These are phyloP conservation scores for Penicillium sclerotiorum DNA, from an alignment of 2,329 filamentous ascomycete genomes.

Conservation along the genomic window DNA sequence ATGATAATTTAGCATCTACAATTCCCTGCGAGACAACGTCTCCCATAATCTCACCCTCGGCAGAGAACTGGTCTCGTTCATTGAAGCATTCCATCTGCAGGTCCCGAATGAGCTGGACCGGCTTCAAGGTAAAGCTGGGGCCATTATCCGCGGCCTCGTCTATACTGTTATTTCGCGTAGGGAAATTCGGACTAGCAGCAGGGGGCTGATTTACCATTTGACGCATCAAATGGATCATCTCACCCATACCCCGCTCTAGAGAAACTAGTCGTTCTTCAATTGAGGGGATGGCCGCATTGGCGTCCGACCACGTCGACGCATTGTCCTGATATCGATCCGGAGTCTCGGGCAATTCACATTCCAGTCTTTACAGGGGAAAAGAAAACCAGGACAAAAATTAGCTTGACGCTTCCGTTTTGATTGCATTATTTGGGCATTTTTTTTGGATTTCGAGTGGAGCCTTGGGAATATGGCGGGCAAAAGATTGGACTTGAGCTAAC, in stretches of 20 bases:
- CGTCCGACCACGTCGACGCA: constrained; percentile 33
- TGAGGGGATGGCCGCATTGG: constrained; percentile 33
- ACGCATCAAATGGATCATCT: constrained; percentile 38
- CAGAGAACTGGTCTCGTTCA: constrained; percentile 25
- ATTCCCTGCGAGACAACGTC: constrained; percentile 32
- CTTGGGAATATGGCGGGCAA: neutral
- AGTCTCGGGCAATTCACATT: constrained; percentile 39
- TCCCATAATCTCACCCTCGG: constrained; percentile 27
- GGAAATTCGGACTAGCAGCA: constrained; percentile 20
- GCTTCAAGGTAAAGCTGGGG: constrained; percentile 28
- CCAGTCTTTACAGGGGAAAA: constrained; percentile 30
- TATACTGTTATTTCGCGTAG: constrained; percentile 23
- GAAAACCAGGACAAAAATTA: too few species aligned
- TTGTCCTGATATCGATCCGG: constrained; percentile 37
- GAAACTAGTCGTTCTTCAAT: constrained; percentile 38
- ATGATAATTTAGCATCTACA: constrained; percentile 34
- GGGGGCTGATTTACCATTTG: constrained; percentile 33
- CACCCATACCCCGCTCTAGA: constrained; percentile 36
- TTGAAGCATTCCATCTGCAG: constrained; percentile 36
- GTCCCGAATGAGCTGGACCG: constrained; percentile 35
- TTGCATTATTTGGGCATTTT: neutral
- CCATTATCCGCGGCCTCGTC: constrained; percentile 29
- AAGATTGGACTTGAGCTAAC: neutral
- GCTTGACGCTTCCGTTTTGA: neutral
- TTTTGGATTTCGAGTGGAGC: neutral